Conservation (phyloP, 345 rosid species). For the Barbarea vulgaris region DNA sequence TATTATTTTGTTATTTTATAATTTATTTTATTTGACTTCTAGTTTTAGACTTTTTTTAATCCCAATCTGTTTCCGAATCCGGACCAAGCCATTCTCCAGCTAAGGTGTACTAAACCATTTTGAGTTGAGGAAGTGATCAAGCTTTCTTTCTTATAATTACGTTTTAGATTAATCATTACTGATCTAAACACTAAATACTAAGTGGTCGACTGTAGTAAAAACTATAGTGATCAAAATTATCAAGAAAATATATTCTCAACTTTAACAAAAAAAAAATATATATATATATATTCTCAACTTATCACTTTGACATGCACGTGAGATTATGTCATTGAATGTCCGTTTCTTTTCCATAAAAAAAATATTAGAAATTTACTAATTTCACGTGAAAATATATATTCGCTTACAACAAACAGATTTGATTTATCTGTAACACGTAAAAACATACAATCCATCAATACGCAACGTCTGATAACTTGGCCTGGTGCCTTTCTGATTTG, state of each 20-base stretch:
- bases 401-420: not conserved
- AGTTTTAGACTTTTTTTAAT: no score
- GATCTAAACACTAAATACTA: no score
- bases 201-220: not conserved
- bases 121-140: not conserved
- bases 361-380: not conserved
- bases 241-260: no score
- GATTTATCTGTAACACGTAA: not conserved
- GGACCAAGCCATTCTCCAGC: not conserved
- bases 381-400: not conserved
- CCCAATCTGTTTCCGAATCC: not conserved
- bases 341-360: not conserved
- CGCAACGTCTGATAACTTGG: constrained; percentile 7
- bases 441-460: not conserved
- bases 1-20: not conserved
- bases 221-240: not conserved
- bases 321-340: constrained; percentile 23
- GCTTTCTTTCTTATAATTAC: not conserved
- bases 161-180: not conserved
- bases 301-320: constrained; percentile 16
- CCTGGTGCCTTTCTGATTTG: not conserved
- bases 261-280: no score
- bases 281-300: not conserved
- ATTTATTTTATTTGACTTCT: not conserved
- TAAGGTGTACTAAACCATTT: not conserved